Evolutionary conservation across 306 rosid genomes (phyloP).

Genomic region (Corylus heterophylla): DNA sequence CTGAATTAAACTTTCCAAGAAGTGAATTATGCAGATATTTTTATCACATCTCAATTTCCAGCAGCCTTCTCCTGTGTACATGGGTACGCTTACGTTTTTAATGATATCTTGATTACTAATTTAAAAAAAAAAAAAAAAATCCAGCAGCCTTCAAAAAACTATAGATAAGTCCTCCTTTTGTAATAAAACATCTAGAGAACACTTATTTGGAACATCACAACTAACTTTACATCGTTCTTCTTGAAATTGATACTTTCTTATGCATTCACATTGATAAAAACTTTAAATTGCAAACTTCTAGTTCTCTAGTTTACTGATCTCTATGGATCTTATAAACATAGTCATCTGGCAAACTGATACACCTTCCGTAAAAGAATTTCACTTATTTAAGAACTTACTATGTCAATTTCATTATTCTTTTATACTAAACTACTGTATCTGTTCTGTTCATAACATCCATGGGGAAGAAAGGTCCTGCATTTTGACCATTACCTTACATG

Average conservation of each 20-base stretch:
- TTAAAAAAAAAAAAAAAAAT: too few relatives aligned
- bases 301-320: not conserved
- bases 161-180: not conserved
- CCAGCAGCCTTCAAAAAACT: not conserved
- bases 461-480: not conserved
- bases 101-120: too few relatives aligned
- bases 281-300: not conserved
- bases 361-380: not conserved
- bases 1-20: not conserved
- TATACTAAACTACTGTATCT: not conserved
- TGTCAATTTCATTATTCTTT: not conserved
- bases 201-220: not conserved
- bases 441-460: not conserved
- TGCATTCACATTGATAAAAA: not conserved
- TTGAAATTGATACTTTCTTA: not conserved
- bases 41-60: not conserved
- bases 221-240: not conserved
- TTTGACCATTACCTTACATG: not conserved
- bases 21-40: not conserved
- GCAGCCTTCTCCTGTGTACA: not conserved
- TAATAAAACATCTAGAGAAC: not conserved
- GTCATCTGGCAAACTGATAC: not conserved
- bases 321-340: not conserved
- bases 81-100: too few relatives aligned
- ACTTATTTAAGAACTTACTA: not conserved